Evolutionary conservation across 257 asterid species (phyloP).

Genomic region (Solanum lycopersicoides): DNA sequence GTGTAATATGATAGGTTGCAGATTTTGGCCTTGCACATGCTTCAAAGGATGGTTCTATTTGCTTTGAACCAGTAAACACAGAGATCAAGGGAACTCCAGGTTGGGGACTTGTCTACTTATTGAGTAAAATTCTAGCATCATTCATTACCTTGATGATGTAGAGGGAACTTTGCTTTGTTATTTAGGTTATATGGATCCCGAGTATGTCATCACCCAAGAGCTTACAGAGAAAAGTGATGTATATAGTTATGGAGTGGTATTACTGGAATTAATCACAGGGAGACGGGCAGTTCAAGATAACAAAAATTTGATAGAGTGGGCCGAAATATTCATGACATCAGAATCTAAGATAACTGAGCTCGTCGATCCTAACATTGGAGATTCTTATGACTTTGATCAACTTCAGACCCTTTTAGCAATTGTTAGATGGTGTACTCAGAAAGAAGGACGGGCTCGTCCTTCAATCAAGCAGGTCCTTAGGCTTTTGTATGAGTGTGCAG

Average conservation of each 20-base stretch:
- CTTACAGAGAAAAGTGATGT: conserved; percentile 90
- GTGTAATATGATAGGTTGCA: conserved; percentile 45
- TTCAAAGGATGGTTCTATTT: conserved; percentile 87
- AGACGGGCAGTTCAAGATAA: conserved; percentile 78
- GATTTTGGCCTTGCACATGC: conserved; percentile 97
- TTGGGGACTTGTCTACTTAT: conserved; percentile 6
- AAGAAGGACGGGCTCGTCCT: conserved; percentile 76
- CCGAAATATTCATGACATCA: conserved; percentile 34
- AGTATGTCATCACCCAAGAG: conserved; percentile 71
- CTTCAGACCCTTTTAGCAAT: conserved; percentile 48
- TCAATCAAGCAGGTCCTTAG: conserved; percentile 85
- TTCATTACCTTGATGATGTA: not conserved
- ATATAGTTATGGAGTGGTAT: conserved; percentile 77
- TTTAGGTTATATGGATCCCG: conserved; percentile 90
- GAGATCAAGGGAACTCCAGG: conserved; percentile 97
- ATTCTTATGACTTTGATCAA: conserved; percentile 62
- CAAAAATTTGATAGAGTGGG: conserved; percentile 81
- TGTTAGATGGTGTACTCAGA: conserved; percentile 72
- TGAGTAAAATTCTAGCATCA: not conserved
- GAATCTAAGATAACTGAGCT: conserved; percentile 56
- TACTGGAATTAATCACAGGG: conserved; percentile 62
- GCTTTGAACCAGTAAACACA: conserved; percentile 88
- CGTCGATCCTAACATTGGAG: conserved; percentile 57
- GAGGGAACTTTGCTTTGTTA: not conserved
- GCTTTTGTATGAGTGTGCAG: conserved; percentile 69